These are phyloP conservation scores for Choricystis sp. DNA, from an alignment of 139 green algal genomes.

Conservation along the genomic window DNA sequence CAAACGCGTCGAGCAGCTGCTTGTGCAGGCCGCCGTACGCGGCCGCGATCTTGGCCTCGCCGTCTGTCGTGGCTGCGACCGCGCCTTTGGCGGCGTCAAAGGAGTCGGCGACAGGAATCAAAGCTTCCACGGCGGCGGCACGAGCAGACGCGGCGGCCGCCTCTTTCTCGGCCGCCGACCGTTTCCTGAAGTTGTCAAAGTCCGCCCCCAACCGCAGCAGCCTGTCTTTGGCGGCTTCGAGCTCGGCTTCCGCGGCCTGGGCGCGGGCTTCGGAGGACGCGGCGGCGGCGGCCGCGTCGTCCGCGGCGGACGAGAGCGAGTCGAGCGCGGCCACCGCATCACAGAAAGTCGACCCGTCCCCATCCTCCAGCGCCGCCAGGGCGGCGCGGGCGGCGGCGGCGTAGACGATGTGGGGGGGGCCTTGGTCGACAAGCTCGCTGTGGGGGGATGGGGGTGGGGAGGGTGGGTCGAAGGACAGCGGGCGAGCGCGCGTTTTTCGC, in stretches of 20 bases:
- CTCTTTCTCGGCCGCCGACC: constrained; percentile 62
- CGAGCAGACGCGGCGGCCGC: constrained; percentile 32
- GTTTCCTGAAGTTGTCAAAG: constrained; percentile 98
- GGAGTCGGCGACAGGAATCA: constrained; percentile 89
- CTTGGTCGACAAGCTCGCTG: not conserved
- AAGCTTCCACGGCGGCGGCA: constrained; percentile 48
- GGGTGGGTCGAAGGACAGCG: too few relatives aligned
- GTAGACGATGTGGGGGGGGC: not conserved
- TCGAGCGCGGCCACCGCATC: not conserved
- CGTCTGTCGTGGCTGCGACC: constrained; percentile 79
- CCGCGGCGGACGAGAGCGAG: not conserved
- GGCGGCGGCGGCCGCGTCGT: not conserved
- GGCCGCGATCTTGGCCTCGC: constrained; percentile 77
- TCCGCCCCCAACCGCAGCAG: constrained; percentile 82
- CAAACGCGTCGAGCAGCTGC: constrained; percentile 86
- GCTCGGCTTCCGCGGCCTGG: not conserved
- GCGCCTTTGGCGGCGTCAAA: constrained; percentile 77
- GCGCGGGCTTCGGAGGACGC: not conserved
- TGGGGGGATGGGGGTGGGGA: too few relatives aligned
- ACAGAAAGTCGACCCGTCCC: too few relatives aligned
- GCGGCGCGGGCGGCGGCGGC: too few relatives aligned
- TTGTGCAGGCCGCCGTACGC: constrained; percentile 87
- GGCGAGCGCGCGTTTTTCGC: too few relatives aligned
- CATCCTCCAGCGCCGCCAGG: not conserved
- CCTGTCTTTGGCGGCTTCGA: constrained; percentile 43